These are phyloP conservation scores for Chalaropsis ovoidea DNA, from an alignment of 2,329 filamentous ascomycete genomes.

Conservation along the genomic window DNA sequence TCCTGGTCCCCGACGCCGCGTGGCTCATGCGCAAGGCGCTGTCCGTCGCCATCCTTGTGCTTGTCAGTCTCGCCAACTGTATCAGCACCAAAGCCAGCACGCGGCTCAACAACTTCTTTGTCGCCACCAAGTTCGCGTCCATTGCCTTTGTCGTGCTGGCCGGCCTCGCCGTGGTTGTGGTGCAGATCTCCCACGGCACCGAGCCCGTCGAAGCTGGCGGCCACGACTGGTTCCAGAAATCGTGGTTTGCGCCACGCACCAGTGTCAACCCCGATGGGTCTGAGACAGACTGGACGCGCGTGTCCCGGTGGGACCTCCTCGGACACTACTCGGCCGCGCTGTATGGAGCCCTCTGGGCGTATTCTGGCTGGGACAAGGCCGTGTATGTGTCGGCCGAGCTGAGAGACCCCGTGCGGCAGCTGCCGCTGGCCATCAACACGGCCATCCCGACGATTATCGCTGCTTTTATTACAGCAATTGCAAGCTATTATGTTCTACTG, in stretches of 20 bases:
- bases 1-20: constrained; percentile 29
- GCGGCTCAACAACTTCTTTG: constrained; percentile 46
- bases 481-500: constrained; percentile 52
- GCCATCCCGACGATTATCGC: constrained; percentile 50
- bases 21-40: constrained; percentile 40
- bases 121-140: constrained; percentile 43
- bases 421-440: constrained; percentile 52
- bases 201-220: constrained; percentile 37
- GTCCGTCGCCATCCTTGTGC: constrained; percentile 39
- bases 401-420: constrained; percentile 41
- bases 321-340: constrained; percentile 51
- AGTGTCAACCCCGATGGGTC: constrained; percentile 42
- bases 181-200: constrained; percentile 32
- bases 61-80: constrained; percentile 44
- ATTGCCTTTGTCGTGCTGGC: constrained; percentile 42
- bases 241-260: constrained; percentile 47
- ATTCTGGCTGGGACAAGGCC: constrained; percentile 57
- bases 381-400: constrained; percentile 48
- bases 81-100: constrained; percentile 48
- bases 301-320: constrained; percentile 48
- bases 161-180: constrained; percentile 38
- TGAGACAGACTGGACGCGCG: constrained; percentile 39
- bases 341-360: constrained; percentile 54
- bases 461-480: constrained; percentile 51
- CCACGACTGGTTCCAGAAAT: constrained; percentile 42